Evolutionary conservation across 192 early-diverging fungal species (phyloP).

Genomic region (Backusella australiensis): DNA sequence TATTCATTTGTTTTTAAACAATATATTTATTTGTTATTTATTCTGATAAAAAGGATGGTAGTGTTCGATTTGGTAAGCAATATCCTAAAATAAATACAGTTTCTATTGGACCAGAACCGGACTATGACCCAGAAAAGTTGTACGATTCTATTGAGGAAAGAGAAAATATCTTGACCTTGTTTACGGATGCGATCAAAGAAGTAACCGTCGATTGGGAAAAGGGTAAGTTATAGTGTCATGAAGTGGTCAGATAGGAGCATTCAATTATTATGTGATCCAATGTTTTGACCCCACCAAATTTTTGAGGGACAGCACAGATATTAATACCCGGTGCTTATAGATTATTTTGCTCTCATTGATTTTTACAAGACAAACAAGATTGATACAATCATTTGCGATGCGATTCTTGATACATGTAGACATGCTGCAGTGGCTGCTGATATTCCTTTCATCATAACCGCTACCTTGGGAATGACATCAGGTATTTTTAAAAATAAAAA

Average conservation of each 20-base stretch:
- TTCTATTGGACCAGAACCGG: background rate
- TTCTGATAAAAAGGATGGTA: background rate
- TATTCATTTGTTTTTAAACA: background rate
- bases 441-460: slow-evolving; percentile 26
- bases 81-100: background rate
- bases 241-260: too few species aligned
- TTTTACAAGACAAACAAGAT: background rate
- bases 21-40: background rate
- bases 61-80: background rate
- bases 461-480: background rate
- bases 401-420: slow-evolving; percentile 12
- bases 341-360: background rate
- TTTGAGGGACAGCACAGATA: background rate
- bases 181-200: background rate
- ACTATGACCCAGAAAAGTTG: background rate
- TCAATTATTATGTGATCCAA: too few species aligned
- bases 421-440: background rate
- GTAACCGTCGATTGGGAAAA: background rate
- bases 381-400: slow-evolving; percentile 20
- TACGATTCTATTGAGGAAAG: background rate
- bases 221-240: background rate
- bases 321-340: background rate
- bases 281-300: too few species aligned
- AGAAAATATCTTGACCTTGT: background rate
- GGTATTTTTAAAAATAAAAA: background rate